Conservation (phyloP, 305 asterid species). For the Fraxinus greggii region DNA sequence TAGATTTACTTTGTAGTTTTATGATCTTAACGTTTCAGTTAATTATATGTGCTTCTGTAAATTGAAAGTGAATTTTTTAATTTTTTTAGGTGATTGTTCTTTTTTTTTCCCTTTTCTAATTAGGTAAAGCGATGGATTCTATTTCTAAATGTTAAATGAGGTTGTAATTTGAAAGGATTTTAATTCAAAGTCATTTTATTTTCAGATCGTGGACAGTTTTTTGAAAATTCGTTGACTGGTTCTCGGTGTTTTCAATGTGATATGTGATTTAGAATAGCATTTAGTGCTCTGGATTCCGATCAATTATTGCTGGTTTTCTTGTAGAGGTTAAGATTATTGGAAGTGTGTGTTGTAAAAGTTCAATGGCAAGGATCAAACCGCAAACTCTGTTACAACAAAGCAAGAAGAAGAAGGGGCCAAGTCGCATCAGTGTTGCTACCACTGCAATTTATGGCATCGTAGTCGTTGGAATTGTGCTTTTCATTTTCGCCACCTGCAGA, state of each 20-base stretch:
- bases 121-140: conserved; percentile 6
- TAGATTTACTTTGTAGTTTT: background rate
- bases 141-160: background rate
- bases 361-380: conserved; percentile 95
- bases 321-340: conserved; percentile 39
- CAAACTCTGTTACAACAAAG: conserved; percentile 93
- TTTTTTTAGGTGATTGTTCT: background rate
- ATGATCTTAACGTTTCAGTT: background rate
- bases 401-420: conserved; percentile 84
- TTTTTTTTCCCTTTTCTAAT: background rate
- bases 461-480: conserved; percentile 48
- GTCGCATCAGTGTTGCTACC: conserved; percentile 48
- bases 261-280: conserved; percentile 3
- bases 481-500: conserved; percentile 62
- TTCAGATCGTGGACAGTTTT: conserved; percentile 11
- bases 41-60: background rate
- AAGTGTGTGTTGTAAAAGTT: conserved; percentile 15
- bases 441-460: conserved; percentile 47
- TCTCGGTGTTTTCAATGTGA: conserved; percentile 26
- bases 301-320: conserved; percentile 25
- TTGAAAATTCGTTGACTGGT: conserved; percentile 4
- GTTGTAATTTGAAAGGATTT: conserved; percentile 12
- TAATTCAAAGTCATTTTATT: background rate
- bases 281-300: conserved; percentile 21
- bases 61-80: conserved; percentile 8